A percentile compares a stretch with the other conserved stretches of the same genome.
Conservation (phyloP, 306 rosid species). For the Rosa persica region DNA sequence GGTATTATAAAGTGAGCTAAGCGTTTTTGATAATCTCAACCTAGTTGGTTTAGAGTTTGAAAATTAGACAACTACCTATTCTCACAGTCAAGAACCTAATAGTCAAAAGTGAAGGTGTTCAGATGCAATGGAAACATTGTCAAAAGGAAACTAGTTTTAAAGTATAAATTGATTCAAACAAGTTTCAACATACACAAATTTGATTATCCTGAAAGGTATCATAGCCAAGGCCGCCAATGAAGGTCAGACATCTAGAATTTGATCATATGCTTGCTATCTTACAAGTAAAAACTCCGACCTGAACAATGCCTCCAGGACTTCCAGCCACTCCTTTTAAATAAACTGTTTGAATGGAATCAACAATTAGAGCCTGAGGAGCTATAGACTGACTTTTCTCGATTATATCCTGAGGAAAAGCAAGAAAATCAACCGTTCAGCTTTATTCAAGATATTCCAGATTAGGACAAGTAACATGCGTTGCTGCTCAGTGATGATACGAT, state of each 20-base stretch:
- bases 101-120: background rate
- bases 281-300: slow-evolving; percentile 46
- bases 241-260: slow-evolving; percentile 16
- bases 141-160: slow-evolving; percentile 3
- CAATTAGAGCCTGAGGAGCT: slow-evolving; percentile 65
- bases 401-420: slow-evolving; percentile 67
- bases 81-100: background rate
- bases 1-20: slow-evolving; percentile 19
- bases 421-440: slow-evolving; percentile 20
- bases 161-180: background rate
- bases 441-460: slow-evolving; percentile 15
- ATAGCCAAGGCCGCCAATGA: slow-evolving; percentile 1
- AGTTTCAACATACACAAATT: background rate
- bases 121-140: background rate
- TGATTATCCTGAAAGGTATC: background rate
- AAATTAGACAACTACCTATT: background rate
- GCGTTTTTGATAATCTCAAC: slow-evolving; percentile 11
- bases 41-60: slow-evolving; percentile 16
- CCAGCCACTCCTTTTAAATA: slow-evolving; percentile 64
- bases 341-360: slow-evolving; percentile 94
- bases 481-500: background rate
- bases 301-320: slow-evolving; percentile 73
- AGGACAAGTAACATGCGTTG: background rate
- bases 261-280: slow-evolving; percentile 1
- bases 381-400: slow-evolving; percentile 56